phyloP scores from a whole-genome alignment of 129 eudicot genomes.

The Flaveria linearis region DNA sequence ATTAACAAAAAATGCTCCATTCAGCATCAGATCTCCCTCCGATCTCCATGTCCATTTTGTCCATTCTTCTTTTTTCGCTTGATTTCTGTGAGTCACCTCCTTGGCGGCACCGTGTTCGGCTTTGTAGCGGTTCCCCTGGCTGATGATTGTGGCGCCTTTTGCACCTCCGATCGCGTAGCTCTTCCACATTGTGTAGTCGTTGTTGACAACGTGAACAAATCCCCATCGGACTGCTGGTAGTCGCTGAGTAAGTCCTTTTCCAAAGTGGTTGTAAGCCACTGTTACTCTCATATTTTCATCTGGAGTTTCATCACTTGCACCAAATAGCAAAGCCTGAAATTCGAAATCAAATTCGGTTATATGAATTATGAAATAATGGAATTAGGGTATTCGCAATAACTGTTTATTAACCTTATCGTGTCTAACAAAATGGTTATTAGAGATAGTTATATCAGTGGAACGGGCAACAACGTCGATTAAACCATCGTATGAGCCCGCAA shows the following conservation, averaged over 20 bases:
- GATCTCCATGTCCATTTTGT: conserved; percentile 82
- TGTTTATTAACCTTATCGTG: conserved; percentile 54
- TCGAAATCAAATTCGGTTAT: not conserved
- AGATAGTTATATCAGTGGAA: conserved; percentile 76
- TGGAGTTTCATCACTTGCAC: conserved; percentile 57
- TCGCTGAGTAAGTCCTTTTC: conserved; percentile 77
- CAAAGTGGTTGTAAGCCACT: conserved; percentile 77
- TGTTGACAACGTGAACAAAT: conserved; percentile 80
- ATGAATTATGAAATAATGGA: not conserved
- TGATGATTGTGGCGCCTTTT: conserved; percentile 66
- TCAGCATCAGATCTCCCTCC: conserved; percentile 67
- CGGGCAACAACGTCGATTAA: conserved; percentile 65
- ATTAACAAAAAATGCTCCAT: conserved; percentile 68
- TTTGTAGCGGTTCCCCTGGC: conserved; percentile 91
- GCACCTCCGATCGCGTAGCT: conserved; percentile 96
- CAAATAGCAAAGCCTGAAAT: conserved; percentile 70
- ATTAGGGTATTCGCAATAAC: not conserved
- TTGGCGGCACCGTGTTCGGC: conserved; percentile 62
- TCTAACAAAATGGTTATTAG: conserved; percentile 73
- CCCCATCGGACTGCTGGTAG: conserved; percentile 84
- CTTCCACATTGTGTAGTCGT: conserved; percentile 94
- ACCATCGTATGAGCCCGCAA: conserved; percentile 54
- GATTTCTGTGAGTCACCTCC: conserved; percentile 68
- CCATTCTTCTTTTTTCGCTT: conserved; percentile 53
- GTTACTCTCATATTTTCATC: conserved; percentile 67